Evolutionary conservation across 2,329 filamentous ascomycete genomes (phyloP), one percentile per base, ranked within the genome.

Genomic region (Gnomoniopsis sp.): DNA sequence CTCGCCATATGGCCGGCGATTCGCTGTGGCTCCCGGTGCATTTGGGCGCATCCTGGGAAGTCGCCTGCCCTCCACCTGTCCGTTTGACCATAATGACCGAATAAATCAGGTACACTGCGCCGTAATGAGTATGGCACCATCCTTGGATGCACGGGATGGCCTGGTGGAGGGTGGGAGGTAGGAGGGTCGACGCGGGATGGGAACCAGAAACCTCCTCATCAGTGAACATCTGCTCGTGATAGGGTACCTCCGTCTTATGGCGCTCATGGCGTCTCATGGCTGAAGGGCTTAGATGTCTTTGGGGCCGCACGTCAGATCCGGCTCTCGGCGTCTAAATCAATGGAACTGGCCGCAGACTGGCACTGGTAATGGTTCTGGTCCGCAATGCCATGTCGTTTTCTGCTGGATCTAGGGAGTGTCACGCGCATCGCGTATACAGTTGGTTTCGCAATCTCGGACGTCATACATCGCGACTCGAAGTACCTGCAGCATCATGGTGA

Each of bases 1-100:
- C 48, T 22, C 55, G 43, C 36, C 55, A 34, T 44, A 10, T 23
- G 53, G 53, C 53, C 60, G 60, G 60, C 60, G 60, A 62, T 62
- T 62, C 60, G 60, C 60, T 55, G 48, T 47, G 21, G 51, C 34
- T 33, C 46, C 52, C 55, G 52, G 15, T 58, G 44, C 54, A 33
- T 57, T 51, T 43, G 23, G 4, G 26, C 26, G 26, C 26, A 30
- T 30, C 26, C 41, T 44, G n/a, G n/a, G 14, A 44, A 44, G 41
- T 19, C 41, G 2, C 41, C 8, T 19, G 10, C n/a, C 23, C 48
- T 15, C 36, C 44, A 21, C 34, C 30, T 33, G 15, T 48, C 48
- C 23, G 54, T 22, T 38, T 51, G 48, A 44, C 49, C 52, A 15
- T 33, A 23, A 34, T 33, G 41, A 44, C 21, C 11, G 22, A 26